A percentile compares a stretch with the other conserved stretches of the same genome.
These are phyloP conservation scores for Candolleomyces aberdarensis DNA, from an alignment of 768 basidiomycete genomes.

Conservation along the genomic window DNA sequence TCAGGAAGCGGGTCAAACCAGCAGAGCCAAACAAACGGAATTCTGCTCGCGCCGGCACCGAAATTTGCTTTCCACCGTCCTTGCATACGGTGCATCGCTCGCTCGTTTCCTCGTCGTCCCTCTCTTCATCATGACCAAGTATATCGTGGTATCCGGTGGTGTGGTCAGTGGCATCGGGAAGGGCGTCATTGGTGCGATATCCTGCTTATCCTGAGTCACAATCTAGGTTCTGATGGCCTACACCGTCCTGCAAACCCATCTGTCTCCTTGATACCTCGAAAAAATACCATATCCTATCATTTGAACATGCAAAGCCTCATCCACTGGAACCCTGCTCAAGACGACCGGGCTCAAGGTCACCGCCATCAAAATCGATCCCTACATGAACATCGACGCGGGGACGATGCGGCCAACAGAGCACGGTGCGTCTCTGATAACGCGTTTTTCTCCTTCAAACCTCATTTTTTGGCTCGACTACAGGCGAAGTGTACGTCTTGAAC, in stretches of 20 bases:
- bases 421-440: conserved; percentile 49
- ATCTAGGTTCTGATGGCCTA: background rate
- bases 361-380: conserved; percentile 99
- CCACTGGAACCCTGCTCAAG: conserved; percentile 92
- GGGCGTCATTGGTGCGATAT: conserved; percentile 91
- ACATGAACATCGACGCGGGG: conserved; percentile 99
- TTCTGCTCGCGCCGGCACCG: background rate
- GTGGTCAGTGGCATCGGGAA: conserved; percentile 99
- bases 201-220: conserved; percentile 13
- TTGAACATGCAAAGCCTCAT: conserved; percentile 65
- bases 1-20: background rate
- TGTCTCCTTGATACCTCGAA: too few species aligned
- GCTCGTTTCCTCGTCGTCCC: background rate
- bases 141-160: conserved; percentile 94
- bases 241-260: too few species aligned
- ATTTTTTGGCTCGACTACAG: conserved; percentile 26
- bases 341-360: conserved; percentile 95
- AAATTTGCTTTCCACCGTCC: background rate
- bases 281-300: background rate
- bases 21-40: background rate
- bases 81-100: background rate
- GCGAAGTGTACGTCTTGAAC: conserved; percentile 97
- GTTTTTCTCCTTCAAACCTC: background rate
- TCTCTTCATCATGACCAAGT: conserved; percentile 75
- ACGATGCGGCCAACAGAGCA: conserved; percentile 99